These are phyloP conservation scores for Pseudomonodictys pantanalensis DNA, from an alignment of 495 filamentous ascomycete species.

Conservation along the genomic window DNA sequence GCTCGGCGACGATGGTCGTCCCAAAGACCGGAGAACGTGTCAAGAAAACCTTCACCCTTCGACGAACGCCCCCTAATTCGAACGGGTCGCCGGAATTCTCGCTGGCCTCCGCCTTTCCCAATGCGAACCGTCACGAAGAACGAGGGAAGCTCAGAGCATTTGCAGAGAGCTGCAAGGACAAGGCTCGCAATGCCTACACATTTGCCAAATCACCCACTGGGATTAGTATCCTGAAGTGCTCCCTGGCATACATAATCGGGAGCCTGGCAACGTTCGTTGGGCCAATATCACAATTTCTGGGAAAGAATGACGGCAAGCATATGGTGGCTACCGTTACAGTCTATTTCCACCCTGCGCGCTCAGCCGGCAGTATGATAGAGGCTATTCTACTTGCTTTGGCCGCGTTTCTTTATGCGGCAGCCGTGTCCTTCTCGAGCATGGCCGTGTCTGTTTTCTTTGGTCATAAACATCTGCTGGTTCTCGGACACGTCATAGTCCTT, in stretches of 20 bases:
- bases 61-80: conserved; percentile 35
- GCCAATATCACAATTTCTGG: conserved; percentile 67
- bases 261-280: conserved; percentile 84
- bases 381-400: conserved; percentile 77
- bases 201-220: conserved; percentile 59
- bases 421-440: conserved; percentile 85
- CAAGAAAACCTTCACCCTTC: conserved; percentile 56
- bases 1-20: conserved; percentile 60
- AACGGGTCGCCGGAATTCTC: conserved; percentile 28
- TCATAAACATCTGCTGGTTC: conserved; percentile 56
- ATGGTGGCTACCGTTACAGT: conserved; percentile 90
- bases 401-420: conserved; percentile 78
- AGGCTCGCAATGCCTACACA: conserved; percentile 25
- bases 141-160: conserved; percentile 1
- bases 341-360: conserved; percentile 94
- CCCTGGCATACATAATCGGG: conserved; percentile 83
- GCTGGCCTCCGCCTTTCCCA: conserved; percentile 30
- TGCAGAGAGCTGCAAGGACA: conserved; percentile 10
- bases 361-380: conserved; percentile 86
- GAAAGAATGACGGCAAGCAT: conserved; percentile 91
- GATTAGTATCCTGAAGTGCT: conserved; percentile 84
- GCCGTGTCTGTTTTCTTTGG: conserved; percentile 74
- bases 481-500: conserved; percentile 80
- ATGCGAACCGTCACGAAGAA: conserved; percentile 11
- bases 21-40: conserved; percentile 60